Base-by-base conservation (phyloP, 805 yeast species). In the Zygosaccharomyces siamensis region DNA sequence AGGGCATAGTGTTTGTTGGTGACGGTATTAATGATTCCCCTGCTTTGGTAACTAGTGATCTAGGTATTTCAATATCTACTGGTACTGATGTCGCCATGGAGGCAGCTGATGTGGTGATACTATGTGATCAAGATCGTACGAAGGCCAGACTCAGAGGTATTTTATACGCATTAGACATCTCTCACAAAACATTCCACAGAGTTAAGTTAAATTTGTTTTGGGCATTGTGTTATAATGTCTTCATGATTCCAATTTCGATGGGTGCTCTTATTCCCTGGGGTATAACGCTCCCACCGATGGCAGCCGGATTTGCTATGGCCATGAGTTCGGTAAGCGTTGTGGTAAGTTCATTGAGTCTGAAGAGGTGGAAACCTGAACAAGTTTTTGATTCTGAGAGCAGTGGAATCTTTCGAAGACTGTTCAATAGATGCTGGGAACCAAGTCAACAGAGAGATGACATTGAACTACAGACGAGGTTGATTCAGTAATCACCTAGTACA, bases 1-100 rank as follows among this genome's bases (percentile, higher is more conserved):
- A 69, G 8, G 70, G 73, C 14, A 84, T 93, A 37, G 92, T 90
- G 5, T 89, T 95, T 74, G 84, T 93, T 20, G 99, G 99, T 33
- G 99, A 93, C 69, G 99, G 99, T 51, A 87, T 93, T 56, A 93
- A 93, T 66, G 99, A 93, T 64, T 95, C 98, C 0, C 97, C 99
- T 0, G 98, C 98, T 0, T 75, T 93, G 47, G 95, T 88, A 1
- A 77, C 84, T 48, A 86, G 97, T 0, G 88, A 89, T 56, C 69
- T 93, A 16, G 99, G 99, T 21, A 81, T 95, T 59, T 93, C 98
- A 8, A 80, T 95, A 49, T 84, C 95, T 7, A 79, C 95, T 0
- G 97, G 98, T 4, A 87, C 98, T 0, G 98, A 93, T 60, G 87
- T 93, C 57, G 98, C 99, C 1, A 85, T 93, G 56, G 97, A 90